These are phyloP conservation scores for Globisporangium cystogenes DNA, from an alignment of 352 stramenopile species.

Conservation along the genomic window DNA sequence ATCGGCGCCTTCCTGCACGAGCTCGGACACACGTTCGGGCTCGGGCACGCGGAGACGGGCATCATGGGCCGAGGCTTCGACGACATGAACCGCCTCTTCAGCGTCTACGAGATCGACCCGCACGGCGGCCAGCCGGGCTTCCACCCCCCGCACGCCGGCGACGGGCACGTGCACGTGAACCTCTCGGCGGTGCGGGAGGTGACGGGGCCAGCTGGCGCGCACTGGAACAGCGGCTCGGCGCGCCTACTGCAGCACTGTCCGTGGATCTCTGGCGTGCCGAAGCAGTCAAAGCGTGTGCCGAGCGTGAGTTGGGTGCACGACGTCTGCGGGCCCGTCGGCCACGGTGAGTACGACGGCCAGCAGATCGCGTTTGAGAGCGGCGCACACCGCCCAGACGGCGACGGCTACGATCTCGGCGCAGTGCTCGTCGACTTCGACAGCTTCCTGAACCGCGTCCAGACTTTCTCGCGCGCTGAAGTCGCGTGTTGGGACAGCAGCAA, in stretches of 20 bases:
- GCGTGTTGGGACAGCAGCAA: conserved; percentile 12
- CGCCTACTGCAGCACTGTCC: conserved; percentile 39
- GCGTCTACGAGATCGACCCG: conserved; percentile 29
- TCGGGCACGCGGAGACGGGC: conserved; percentile 45
- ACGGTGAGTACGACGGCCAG: conserved; percentile 31
- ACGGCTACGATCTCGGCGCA: conserved; percentile 25
- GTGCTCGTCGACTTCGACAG: conserved; percentile 28
- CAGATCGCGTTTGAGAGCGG: conserved; percentile 26
- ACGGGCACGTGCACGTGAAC: conserved; percentile 29
- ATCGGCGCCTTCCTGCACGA: conserved; percentile 66
- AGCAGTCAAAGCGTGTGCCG: conserved; percentile 25
- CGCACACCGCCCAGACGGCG: not conserved
- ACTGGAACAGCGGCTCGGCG: conserved; percentile 55
- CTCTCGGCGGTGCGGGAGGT: conserved; percentile 30
- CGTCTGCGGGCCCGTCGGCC: conserved; percentile 39
- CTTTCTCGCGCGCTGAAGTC: conserved; percentile 26
- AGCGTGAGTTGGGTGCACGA: conserved; percentile 37
- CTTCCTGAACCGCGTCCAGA: conserved; percentile 45
- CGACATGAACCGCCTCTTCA: conserved; percentile 63
- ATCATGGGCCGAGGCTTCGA: conserved; percentile 75
- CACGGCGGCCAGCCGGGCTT: conserved; percentile 24
- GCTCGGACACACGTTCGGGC: conserved; percentile 51
- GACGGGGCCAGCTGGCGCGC: conserved; percentile 20
- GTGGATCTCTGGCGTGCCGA: conserved; percentile 43
- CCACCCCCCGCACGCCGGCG: conserved; percentile 8